phyloP scores from a whole-genome alignment of 176 grass and related monocot genomes.

The Carex myosuroides region DNA sequence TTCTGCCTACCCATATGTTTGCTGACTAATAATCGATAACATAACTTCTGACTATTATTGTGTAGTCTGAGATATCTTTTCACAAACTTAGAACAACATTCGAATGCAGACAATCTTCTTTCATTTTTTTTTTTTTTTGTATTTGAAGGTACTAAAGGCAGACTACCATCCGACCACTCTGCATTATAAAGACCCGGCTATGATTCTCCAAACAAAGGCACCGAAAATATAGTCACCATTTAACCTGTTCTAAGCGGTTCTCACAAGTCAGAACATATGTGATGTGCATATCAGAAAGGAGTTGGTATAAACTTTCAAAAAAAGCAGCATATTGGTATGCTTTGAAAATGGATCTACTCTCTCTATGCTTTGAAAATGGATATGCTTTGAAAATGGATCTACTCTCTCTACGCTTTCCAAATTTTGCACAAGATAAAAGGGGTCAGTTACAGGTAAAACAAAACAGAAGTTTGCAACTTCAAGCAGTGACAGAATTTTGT shows the following conservation, averaged over 20 bases:
- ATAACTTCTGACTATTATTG: not conserved
- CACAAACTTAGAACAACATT: not conserved
- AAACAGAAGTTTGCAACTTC: constrained; percentile 7
- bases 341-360: not conserved
- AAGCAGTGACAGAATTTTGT: no score
- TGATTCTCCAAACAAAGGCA: not conserved
- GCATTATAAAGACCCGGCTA: not conserved
- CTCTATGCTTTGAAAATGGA: not conserved
- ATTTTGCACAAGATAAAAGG: not conserved
- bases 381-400: not conserved
- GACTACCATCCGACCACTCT: not conserved
- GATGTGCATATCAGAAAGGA: not conserved
- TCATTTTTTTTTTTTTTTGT: not conserved
- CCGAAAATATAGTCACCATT: not conserved
- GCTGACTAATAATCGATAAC: not conserved
- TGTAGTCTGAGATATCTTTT: not conserved
- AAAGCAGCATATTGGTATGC: not conserved
- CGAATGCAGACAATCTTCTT: not conserved
- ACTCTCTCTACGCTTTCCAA: not conserved
- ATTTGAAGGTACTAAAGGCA: not conserved
- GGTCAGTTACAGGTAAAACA: not conserved
- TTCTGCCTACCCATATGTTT: not conserved
- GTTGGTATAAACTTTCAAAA: not conserved
- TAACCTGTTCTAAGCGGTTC: not conserved
- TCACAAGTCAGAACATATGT: not conserved